Conservation (phyloP, 805 yeast genomes). For the Starmerella asiatica region DNA sequence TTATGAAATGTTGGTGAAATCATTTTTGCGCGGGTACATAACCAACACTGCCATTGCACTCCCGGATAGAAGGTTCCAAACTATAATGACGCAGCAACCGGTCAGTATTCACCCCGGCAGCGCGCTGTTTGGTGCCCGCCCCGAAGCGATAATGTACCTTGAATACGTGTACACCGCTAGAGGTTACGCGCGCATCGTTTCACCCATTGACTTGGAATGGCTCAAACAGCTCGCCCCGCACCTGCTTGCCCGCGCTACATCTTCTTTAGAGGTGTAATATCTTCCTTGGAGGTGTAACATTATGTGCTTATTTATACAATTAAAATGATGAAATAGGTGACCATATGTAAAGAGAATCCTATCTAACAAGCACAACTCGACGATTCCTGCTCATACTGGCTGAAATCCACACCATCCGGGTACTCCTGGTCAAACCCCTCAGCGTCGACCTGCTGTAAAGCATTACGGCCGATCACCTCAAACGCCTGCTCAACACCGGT, state of each 20-base stretch:
- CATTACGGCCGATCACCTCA: conserved; percentile 90
- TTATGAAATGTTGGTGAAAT: conserved; percentile 48
- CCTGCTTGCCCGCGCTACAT: conserved; percentile 13
- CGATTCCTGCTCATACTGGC: conserved; percentile 62
- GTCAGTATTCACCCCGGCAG: conserved; percentile 87
- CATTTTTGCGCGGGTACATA: conserved; percentile 74
- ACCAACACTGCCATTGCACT: conserved; percentile 83
- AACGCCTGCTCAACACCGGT: conserved; percentile 91
- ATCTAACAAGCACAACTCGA: conserved; percentile 60
- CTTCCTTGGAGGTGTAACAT: no score
- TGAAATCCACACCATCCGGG: conserved; percentile 91
- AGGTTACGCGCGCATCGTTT: conserved; percentile 85
- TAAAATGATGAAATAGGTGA: conserved; percentile 1
- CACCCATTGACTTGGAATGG: conserved; percentile 72
- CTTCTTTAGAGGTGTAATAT: neutral
- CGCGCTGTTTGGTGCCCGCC: conserved; percentile 61
- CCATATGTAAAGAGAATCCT: neutral
- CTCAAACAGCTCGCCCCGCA: conserved; percentile 27
- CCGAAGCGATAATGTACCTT: conserved; percentile 84
- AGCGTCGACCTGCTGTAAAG: conserved; percentile 86
- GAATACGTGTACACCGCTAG: conserved; percentile 88
- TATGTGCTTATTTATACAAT: neutral
- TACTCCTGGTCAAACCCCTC: conserved; percentile 87
- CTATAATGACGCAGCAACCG: conserved; percentile 64
- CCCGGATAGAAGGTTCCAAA: conserved; percentile 87